phyloP scores from a whole-genome alignment of 2,329 filamentous ascomycete species.

The Epichloe amarillans region DNA sequence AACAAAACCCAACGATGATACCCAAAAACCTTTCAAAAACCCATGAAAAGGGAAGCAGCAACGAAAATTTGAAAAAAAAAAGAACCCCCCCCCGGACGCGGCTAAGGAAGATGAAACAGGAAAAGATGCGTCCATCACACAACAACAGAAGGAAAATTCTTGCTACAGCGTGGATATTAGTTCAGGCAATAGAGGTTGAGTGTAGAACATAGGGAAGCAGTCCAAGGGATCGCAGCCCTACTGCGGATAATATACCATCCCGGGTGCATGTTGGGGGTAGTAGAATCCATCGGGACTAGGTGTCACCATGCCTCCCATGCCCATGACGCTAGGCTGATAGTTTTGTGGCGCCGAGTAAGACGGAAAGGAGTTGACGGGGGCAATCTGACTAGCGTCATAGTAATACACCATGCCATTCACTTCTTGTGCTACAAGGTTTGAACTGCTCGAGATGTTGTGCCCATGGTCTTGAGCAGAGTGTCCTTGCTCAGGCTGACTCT shows the following conservation, averaged over 20 bases:
- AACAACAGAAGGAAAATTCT: background rate
- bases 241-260: slow-evolving; percentile 49
- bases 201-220: slow-evolving; percentile 10
- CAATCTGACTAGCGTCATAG: slow-evolving; percentile 65
- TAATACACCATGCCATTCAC: slow-evolving; percentile 95
- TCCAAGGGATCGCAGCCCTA: slow-evolving; percentile 24
- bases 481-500: slow-evolving; percentile 25
- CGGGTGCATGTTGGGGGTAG: slow-evolving; percentile 42
- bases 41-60: background rate
- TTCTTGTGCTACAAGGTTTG: slow-evolving; percentile 63
- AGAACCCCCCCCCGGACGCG: background rate
- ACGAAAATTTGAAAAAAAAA: background rate
- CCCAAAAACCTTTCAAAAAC: slow-evolving; percentile 1
- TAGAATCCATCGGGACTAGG: slow-evolving; percentile 58
- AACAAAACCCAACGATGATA: slow-evolving; percentile 2
- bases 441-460: slow-evolving; percentile 14
- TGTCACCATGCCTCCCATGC: slow-evolving; percentile 72
- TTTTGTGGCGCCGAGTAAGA: slow-evolving; percentile 34
- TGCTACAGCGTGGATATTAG: slow-evolving; percentile 17
- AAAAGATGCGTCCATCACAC: slow-evolving; percentile 2
- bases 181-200: slow-evolving; percentile 14
- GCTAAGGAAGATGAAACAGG: background rate
- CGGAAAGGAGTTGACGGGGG: slow-evolving; percentile 36
- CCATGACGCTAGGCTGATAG: slow-evolving; percentile 46
- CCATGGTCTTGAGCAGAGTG: slow-evolving; percentile 17